These are phyloP conservation scores for Terana coerulea DNA, from an alignment of 768 basidiomycete species.

Conservation along the genomic window DNA sequence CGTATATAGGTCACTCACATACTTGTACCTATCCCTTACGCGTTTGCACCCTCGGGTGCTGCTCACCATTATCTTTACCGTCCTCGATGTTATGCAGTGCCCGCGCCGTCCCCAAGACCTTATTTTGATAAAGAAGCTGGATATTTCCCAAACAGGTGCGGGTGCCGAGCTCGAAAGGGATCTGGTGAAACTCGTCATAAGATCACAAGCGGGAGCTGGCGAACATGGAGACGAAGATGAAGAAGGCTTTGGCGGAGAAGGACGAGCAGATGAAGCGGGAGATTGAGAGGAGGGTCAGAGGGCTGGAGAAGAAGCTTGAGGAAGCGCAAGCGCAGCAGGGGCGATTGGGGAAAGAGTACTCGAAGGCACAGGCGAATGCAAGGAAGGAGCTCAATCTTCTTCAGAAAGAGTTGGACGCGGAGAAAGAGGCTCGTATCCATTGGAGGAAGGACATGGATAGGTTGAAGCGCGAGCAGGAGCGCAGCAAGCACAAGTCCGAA, in stretches of 20 bases:
- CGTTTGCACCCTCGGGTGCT: too few relatives aligned
- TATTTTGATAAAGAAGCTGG: too few relatives aligned
- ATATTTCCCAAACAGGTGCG: conserved; percentile 49
- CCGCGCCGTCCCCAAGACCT: too few relatives aligned
- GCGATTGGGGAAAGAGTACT: neutral
- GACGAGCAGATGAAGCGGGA: conserved; percentile 34
- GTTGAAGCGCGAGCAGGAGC: neutral
- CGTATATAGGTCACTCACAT: too few relatives aligned
- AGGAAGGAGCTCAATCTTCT: neutral
- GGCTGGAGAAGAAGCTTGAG: neutral
- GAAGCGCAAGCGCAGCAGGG: neutral
- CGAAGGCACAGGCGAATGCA: neutral
- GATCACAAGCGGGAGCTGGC: conserved; percentile 37
- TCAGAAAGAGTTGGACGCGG: neutral
- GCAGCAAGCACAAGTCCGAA: neutral
- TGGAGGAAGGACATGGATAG: too few relatives aligned
- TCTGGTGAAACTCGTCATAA: neutral
- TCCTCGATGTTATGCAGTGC: too few relatives aligned
- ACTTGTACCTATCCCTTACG: too few relatives aligned
- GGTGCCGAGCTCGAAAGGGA: conserved; percentile 40
- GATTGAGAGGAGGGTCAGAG: neutral
- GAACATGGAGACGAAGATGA: conserved; percentile 37
- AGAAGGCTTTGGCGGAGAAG: conserved; percentile 5
- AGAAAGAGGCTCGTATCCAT: too few relatives aligned
- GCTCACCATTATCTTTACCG: too few relatives aligned